Evolutionary conservation across 2,329 filamentous ascomycete genomes (phyloP), one percentile per base, ranked within the genome.

Genomic region (Cercospora sesami): DNA sequence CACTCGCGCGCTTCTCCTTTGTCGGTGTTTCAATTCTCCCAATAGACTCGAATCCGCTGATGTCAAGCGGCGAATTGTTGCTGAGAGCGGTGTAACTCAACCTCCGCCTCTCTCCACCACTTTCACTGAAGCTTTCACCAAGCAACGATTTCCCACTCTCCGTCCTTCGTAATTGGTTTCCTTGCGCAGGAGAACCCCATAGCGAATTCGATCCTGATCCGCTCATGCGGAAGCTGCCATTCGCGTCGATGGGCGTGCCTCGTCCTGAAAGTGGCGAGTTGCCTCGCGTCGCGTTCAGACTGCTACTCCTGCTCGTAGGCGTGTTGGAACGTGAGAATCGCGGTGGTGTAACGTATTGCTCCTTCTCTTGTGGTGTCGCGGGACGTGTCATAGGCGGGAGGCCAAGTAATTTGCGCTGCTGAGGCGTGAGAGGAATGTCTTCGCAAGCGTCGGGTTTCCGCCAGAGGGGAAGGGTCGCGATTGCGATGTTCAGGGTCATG

Each of bases 351-450:
- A 90, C 89, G 80, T 92, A 96, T 66, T 87, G 86, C 51, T 90
- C 89, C 63, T 86, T 85, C 58, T 91, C 89, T 64, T 86, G 86
- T 1, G 92, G 90, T 0, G 90, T 91, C 0, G 81, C 78, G 0
- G 90, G 86, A 2, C 86, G 83, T 2, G 82, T 80, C 67, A 85
- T 87, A 2, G 92, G 90, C 45, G 90, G 86, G 3, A 99, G 87
- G 59, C 93, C 94, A 62, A 99, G 87, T 14, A 97, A 86, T 71
- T 89, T 86, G 69, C 94, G 91, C 82, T 98, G 95, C 12, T 89
- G 89, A n/a, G 92, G 90, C 0, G 94, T 97, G 72, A 99, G 86
- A 69, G 94, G 89, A 61, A 99, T 96, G 79, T 99, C 95, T 79
- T 89, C 84, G 71, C 97, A 86, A 70, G 93, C 86, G 79, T 98